These are phyloP conservation scores for Umbelopsis sp. DNA, from an alignment of 192 early-diverging fungal genomes.

Conservation along the genomic window DNA sequence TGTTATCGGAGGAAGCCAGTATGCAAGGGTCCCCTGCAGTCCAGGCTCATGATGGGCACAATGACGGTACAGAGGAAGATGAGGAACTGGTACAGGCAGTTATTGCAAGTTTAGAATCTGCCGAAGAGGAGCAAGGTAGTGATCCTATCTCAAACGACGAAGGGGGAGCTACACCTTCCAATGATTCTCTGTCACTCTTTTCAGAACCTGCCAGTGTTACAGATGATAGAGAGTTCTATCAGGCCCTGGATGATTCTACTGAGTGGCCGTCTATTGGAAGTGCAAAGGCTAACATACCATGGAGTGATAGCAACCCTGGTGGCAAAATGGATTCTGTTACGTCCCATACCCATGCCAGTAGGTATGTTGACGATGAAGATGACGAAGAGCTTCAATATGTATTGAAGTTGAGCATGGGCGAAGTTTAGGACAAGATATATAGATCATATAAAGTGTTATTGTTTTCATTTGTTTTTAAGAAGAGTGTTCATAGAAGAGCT, in stretches of 20 bases:
- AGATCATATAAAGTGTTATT: neutral
- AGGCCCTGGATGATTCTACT: neutral
- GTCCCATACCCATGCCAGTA: neutral
- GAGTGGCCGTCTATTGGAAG: constrained; percentile 2
- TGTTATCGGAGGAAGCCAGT: constrained; percentile 42
- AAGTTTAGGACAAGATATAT: neutral
- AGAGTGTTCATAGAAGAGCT: neutral
- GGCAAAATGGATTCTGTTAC: neutral
- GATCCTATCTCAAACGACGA: neutral
- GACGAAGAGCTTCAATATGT: constrained; percentile 38
- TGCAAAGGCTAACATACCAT: neutral
- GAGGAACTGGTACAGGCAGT: constrained; percentile 35
- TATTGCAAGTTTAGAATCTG: constrained; percentile 34
- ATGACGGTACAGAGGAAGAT: constrained; percentile 23
- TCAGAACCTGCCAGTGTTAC: neutral
- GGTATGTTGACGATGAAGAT: constrained; percentile 25
- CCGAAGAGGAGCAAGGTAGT: neutral
- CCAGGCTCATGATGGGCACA: neutral
- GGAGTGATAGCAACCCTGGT: neutral
- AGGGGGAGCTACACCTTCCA: neutral
- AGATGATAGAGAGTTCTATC: neutral
- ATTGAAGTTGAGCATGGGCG: constrained; percentile 25
- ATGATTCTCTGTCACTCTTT: neutral
- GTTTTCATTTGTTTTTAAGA: neutral
- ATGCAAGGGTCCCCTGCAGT: neutral